Evolutionary conservation across 2,329 filamentous ascomycete species (phyloP), one percentile per base, ranked within the genome.

Genomic region (Thermothelomyces thermophilus): DNA sequence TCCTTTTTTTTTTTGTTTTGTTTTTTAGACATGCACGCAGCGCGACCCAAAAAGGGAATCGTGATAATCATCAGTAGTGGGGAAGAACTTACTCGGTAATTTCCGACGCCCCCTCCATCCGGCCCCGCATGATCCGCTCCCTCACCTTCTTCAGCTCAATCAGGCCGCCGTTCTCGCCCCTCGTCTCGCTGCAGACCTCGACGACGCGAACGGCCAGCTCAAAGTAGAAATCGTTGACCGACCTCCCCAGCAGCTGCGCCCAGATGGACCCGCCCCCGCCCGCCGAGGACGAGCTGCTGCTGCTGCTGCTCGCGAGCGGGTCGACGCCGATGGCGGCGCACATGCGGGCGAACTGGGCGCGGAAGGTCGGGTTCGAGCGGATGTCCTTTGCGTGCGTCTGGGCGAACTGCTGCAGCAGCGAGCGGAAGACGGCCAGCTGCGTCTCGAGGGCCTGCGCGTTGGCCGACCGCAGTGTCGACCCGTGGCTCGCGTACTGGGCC

Each of bases 171-270:
- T 98, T 98, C 69, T 96, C 91, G 3, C 80, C 81, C 46, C 93
- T 76, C 39, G 90, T 96, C 46, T 84, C 82, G 5, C 89, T 77
- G 65, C 93, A 98, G 7, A 96, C 82, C 68, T 97, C 91, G 5
- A 98, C 93, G 1, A 97, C 87, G 43, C 88, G 79, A n/a, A 97
- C 91, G 1, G 90, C 93, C 40, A 98, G 81, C 72, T 95, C 91
- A 68, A 97, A 97, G 71, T 97, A 98, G 65, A 98, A 98, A 68
- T 98, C 93, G 65, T 96, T 95, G 59, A 98, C 90, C 61, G 84
- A 90, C 52, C 86, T 82, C 26, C 93, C 93, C 17, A 97, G 77
- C 55, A 97, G 80, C 72, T 96, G 90, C 8, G 89, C 86, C 91
- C 93, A 97, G 52, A 96, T 83, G 51, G 85, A 93, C 16, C 80